Percentiles rank a stretch among this genome's conserved stretches.
These are phyloP conservation scores for Nemania sp. DNA, from an alignment of 2,329 filamentous ascomycete species.

Conservation along the genomic window DNA sequence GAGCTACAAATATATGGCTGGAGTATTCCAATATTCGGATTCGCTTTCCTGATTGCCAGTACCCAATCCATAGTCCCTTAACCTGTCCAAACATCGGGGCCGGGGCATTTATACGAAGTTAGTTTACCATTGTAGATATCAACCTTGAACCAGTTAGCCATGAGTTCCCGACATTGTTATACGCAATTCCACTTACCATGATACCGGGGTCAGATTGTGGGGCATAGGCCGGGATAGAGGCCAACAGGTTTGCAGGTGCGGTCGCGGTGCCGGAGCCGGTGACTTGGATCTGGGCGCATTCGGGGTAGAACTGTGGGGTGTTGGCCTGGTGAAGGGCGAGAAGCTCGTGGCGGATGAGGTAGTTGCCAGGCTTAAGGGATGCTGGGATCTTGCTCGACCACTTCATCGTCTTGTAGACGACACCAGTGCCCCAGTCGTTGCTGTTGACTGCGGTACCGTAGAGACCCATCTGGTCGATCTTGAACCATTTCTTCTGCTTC, in stretches of 20 bases:
- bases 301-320: slow-evolving; percentile 63
- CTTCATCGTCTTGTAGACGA: slow-evolving; percentile 58
- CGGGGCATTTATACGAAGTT: slow-evolving; percentile 61
- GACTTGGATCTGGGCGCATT: slow-evolving; percentile 66
- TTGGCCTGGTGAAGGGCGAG: slow-evolving; percentile 64
- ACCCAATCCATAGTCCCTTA: slow-evolving; percentile 42
- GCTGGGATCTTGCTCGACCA: slow-evolving; percentile 65
- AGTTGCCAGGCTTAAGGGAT: slow-evolving; percentile 63
- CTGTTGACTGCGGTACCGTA: slow-evolving; percentile 58
- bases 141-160: slow-evolving; percentile 49
- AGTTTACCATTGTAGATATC: slow-evolving; percentile 60
- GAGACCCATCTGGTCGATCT: slow-evolving; percentile 67
- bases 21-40: too few species aligned
- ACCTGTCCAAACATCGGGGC: slow-evolving; percentile 62
- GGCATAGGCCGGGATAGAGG: slow-evolving; percentile 60
- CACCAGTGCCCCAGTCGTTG: slow-evolving; percentile 61
- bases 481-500: slow-evolving; percentile 67
- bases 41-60: background rate
- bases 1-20: too few species aligned
- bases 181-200: slow-evolving; percentile 50
- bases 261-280: slow-evolving; percentile 60
- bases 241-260: slow-evolving; percentile 57
- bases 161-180: background rate
- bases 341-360: slow-evolving; percentile 68
- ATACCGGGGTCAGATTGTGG: slow-evolving; percentile 62